These are phyloP conservation scores for Malassezia dermatis DNA, from an alignment of 1,284 basidiomycete genomes.

Conservation along the genomic window DNA sequence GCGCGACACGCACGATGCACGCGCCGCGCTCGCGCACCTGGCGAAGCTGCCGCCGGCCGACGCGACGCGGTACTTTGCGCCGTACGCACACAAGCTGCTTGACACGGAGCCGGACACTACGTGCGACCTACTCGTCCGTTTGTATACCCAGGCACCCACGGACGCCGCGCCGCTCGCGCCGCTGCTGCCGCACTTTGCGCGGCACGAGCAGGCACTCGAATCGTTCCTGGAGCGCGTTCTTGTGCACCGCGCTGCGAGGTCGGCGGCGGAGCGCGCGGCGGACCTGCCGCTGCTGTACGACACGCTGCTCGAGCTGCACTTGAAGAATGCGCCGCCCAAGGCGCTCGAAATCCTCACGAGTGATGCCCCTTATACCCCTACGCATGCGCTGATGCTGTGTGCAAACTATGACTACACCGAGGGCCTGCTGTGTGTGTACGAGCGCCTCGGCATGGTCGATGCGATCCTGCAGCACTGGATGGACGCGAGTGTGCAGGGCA, in stretches of 20 bases:
- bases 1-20: conserved; percentile 75
- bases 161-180: conserved; percentile 65
- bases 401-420: conserved; percentile 68
- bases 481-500: conserved; percentile 35
- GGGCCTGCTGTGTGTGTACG: conserved; percentile 81
- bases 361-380: conserved; percentile 68
- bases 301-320: conserved; percentile 84
- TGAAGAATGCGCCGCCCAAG: conserved; percentile 50
- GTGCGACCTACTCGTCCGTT: conserved; percentile 66
- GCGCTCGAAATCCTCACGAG: conserved; percentile 29
- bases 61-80: conserved; percentile 36
- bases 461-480: conserved; percentile 88
- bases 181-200: conserved; percentile 90
- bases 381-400: conserved; percentile 85
- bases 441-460: conserved; percentile 88
- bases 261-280: neutral
- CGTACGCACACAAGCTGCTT: conserved; percentile 55
- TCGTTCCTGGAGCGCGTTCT: conserved; percentile 74
- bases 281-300: conserved; percentile 48
- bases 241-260: conserved; percentile 17
- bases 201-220: conserved; percentile 71
- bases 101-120: conserved; percentile 72
- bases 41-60: conserved; percentile 64
- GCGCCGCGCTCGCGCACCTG: conserved; percentile 71
- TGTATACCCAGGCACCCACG: conserved; percentile 13